These are phyloP conservation scores for Torrubiellomyces zombiae DNA, from an alignment of 2,329 filamentous ascomycete genomes.

Conservation along the genomic window DNA sequence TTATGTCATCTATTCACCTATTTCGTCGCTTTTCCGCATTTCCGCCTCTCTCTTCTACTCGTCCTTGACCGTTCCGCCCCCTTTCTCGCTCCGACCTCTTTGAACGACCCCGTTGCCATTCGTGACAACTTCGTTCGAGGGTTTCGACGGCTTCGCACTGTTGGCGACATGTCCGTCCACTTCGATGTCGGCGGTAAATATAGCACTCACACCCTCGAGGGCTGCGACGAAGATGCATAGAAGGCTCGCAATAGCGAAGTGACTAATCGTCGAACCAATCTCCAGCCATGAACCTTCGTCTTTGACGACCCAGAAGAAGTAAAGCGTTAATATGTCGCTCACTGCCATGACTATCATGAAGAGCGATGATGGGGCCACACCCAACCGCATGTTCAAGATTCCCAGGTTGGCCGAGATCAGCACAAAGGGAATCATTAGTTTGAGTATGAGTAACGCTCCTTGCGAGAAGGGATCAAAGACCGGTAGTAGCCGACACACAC, in stretches of 20 bases:
- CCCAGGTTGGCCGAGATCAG: conserved; percentile 89
- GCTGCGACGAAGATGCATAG: conserved; percentile 81
- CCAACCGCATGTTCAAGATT: conserved; percentile 69
- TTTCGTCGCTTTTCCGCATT: no score
- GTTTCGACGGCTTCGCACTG: no score
- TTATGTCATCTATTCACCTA: no score
- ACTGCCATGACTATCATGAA: conserved; percentile 93
- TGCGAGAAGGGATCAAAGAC: conserved; percentile 91
- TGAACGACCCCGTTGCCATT: no score
- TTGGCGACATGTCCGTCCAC: conserved; percentile 29
- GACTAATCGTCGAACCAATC: conserved; percentile 90
- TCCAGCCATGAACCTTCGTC: conserved; percentile 96
- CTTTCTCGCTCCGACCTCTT: no score
- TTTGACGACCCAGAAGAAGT: conserved; percentile 95
- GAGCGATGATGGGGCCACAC: conserved; percentile 71
- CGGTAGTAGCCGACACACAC: conserved; percentile 71
- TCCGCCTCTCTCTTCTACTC: no score
- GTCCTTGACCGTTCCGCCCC: no score
- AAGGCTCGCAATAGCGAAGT: conserved; percentile 83
- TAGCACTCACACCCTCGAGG: conserved; percentile 69
- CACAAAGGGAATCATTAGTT: conserved; percentile 85
- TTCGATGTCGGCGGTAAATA: conserved; percentile 68
- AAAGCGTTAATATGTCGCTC: conserved; percentile 78
- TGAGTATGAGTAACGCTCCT: conserved; percentile 69
- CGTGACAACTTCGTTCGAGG: no score